Conservation (phyloP, 768 basidiomycete species). For the Mycena galopus region DNA sequence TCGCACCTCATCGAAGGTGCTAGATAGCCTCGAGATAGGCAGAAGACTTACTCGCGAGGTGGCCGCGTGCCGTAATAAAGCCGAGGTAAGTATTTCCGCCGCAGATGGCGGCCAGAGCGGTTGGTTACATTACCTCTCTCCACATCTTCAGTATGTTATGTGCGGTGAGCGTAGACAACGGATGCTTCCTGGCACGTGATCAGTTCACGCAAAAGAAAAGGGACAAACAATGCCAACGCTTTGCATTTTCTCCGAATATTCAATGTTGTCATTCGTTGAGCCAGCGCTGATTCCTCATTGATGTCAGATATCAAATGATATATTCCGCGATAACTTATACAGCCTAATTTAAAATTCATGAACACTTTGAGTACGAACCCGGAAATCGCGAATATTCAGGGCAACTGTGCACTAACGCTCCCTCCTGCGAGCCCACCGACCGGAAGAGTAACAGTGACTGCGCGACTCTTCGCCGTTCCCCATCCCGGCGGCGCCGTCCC, state of each 20-base stretch:
- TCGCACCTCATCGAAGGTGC: slow-evolving; percentile 14
- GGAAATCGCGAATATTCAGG: slow-evolving; percentile 1
- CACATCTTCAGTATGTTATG: no score
- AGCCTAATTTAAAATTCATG: background rate
- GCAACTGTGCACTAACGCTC: slow-evolving; percentile 33
- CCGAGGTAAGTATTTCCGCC: background rate
- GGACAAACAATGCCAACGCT: background rate
- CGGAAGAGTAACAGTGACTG: slow-evolving; percentile 41
- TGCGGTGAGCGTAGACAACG: background rate
- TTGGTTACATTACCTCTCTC: no score
- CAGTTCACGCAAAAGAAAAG: background rate
- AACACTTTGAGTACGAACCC: background rate
- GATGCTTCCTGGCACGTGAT: background rate
- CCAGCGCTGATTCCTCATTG: no score
- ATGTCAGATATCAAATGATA: slow-evolving; percentile 5
- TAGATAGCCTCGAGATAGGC: background rate
- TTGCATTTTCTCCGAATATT: no score
- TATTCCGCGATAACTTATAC: background rate
- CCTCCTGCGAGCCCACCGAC: slow-evolving; percentile 42
- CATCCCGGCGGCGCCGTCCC: slow-evolving; percentile 43
- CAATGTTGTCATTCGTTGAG: no score
- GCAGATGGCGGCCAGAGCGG: no score
- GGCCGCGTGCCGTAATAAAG: background rate
- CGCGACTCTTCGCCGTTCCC: slow-evolving; percentile 47
- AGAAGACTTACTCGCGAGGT: background rate